phyloP scores from a whole-genome alignment of 768 basidiomycete species.

The Boletus fagicola region DNA sequence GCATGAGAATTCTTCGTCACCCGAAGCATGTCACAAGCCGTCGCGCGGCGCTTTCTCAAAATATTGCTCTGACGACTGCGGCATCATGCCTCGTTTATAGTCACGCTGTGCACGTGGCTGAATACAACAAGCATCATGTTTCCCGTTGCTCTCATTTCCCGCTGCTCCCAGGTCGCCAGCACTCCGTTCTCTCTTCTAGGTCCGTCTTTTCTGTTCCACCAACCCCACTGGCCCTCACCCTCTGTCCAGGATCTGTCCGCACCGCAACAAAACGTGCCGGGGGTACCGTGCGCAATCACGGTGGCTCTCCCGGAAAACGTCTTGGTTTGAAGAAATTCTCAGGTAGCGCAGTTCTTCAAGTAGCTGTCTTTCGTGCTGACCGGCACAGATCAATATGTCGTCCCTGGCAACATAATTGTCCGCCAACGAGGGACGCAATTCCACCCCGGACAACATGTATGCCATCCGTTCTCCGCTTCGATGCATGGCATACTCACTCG shows the following conservation, averaged over 20 bases:
- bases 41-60: slow-evolving; percentile 83
- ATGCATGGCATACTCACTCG: slow-evolving; percentile 4
- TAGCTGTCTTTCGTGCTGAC: slow-evolving; percentile 9
- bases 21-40: slow-evolving; percentile 75
- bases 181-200: slow-evolving; percentile 53
- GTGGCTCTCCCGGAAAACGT: slow-evolving; percentile 90
- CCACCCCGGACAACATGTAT: slow-evolving; percentile 90
- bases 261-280: slow-evolving; percentile 97
- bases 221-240: not conserved
- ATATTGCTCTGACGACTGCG: slow-evolving; percentile 90
- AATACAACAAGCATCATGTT: slow-evolving; percentile 5
- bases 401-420: slow-evolving; percentile 95
- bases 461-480: slow-evolving; percentile 27
- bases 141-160: slow-evolving; percentile 39
- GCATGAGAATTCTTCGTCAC: slow-evolving; percentile 58
- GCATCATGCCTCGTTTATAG: slow-evolving; percentile 2
- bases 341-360: slow-evolving; percentile 47
- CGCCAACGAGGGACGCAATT: slow-evolving; percentile 91
- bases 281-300: slow-evolving; percentile 89
- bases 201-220: slow-evolving; percentile 4
- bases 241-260: slow-evolving; percentile 60
- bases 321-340: slow-evolving; percentile 96
- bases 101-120: slow-evolving; percentile 15
- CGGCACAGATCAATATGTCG: slow-evolving; percentile 76
- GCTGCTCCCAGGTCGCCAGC: slow-evolving; percentile 36